Evolutionary conservation across 2,329 filamentous ascomycete species (phyloP), one percentile per base, ranked within the genome.

Genomic region (Mycogone perniciosa): DNA sequence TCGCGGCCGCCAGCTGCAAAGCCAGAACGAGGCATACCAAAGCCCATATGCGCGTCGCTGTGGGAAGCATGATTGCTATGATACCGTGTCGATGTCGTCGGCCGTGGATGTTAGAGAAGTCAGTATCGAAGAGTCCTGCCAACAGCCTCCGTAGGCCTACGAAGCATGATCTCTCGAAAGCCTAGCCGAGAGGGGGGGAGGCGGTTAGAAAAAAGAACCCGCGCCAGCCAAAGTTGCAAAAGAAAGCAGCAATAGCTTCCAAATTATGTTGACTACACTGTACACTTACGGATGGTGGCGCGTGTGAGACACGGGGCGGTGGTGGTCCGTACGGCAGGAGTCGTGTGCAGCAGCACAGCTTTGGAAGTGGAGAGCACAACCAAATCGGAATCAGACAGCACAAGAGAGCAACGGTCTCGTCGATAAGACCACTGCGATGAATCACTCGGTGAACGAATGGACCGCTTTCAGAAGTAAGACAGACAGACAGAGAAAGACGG

Each of bases 1-100:
- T 64, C 8, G 69, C 69, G 26, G 61, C 57, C 20, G 64, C 67
- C 43, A 67, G 54, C 40, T 76, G 68, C 27, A 73, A 58, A 39
- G 63, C 61, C 39, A 75, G 44, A 4, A 68, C 45, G 26, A 76
- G 58, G 57, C 67, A 70, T 50, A 76, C 57, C 41, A 75, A 55
- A 34, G 65, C 64, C 65, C 65, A 70, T 40, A 70, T 49, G 44
- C 63, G 64, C 49, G 58, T 52, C 54, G 66, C 61, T 51, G 58
- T 66, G 27, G 57, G 55, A 46, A 67, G 54, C 73, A 74, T 74
- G 29, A 6, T 43, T 26, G 51, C 33, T 44, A 45, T 39, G n/a
- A 13, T 47, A n/a, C 35, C 34, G n/a, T 34, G n/a, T 6, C n/a
- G 31, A 46, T 42, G 30, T 48, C 38, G 35, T 47, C 44, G 51